phyloP scores from a whole-genome alignment of 1,139 yeast genomes.

The Meyerozyma smithsonii region DNA sequence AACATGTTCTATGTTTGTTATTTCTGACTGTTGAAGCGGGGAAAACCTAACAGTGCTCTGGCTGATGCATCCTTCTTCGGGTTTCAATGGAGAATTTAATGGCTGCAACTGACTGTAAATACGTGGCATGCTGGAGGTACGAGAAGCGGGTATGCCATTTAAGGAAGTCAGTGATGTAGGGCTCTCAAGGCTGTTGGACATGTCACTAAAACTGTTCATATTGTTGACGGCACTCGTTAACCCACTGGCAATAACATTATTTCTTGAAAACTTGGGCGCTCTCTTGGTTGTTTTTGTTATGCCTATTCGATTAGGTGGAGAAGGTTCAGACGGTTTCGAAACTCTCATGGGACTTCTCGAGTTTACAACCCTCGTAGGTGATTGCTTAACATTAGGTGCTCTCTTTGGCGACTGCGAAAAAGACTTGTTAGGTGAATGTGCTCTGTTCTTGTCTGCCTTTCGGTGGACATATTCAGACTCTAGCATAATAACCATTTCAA shows the following conservation, averaged over 20 bases:
- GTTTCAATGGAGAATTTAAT: constrained; percentile 25
- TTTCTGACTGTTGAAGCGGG: constrained; percentile 3
- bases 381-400: background rate
- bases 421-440: background rate
- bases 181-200: constrained; percentile 13
- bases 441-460: constrained; percentile 1
- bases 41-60: constrained; percentile 2
- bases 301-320: background rate
- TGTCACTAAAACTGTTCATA: constrained; percentile 6
- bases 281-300: background rate
- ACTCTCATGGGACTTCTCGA: background rate
- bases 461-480: constrained; percentile 32
- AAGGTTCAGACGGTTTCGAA: background rate
- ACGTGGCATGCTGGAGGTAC: background rate
- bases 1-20: constrained; percentile 3
- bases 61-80: constrained; percentile 2
- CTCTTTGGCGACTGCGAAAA: background rate
- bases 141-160: constrained; percentile 6
- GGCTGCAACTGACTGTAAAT: constrained; percentile 22
- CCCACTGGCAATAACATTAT: constrained; percentile 7
- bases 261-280: background rate
- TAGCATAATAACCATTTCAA: constrained; percentile 35
- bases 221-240: constrained; percentile 17
- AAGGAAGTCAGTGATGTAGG: constrained; percentile 11
- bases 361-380: background rate